Base-by-base conservation (phyloP, 169 alveolate species). In the Amoebophrya sp. region DNA sequence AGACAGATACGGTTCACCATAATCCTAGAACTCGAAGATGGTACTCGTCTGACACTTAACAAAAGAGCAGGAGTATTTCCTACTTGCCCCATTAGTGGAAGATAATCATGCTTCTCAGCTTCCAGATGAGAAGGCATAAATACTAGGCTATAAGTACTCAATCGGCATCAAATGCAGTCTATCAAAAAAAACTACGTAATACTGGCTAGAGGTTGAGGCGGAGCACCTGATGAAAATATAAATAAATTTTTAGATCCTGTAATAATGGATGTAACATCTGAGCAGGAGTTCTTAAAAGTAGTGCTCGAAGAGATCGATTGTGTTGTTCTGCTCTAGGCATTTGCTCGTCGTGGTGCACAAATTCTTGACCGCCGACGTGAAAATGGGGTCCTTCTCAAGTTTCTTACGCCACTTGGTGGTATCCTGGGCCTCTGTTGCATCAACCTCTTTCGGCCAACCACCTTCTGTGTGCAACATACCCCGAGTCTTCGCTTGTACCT, bases 391-490 rank as follows among this genome's bases (percentile, higher is more conserved):
- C 94, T 97, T 96, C 55, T 96, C 97, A 24, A 96, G 93, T 93
- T 96, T 95, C 93, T 97, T 97, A 91, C 95, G 94, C 94, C 96
- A 96, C 93, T 96, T 97, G 23, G 96, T 95, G 54, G 97, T 95
- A 78, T 97, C 99, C 89, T 96, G 95, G 89, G 95, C 94, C 94
- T 97, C 99, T 65, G 96, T 92, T 41, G 96, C 96, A 93, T 97
- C 98, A 38, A 96, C 96, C 83, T 96, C 98, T 89, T 95, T 95
- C 0, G 99, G 99, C 99, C 99, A 97, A 39, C 99, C 98, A 91
- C 98, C 98, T 91, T 96, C 98, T 14, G 91, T 91, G 92, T 97
- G 98, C 93, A 94, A 94, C 98, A 97, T 97, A 29, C 96, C 97
- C 33, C 41, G 89, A n/a, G 39, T 24, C 40, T 77, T 24, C 10